phyloP scores from a whole-genome alignment of 805 yeast genomes.

The Lachancea lanzarotensis region DNA sequence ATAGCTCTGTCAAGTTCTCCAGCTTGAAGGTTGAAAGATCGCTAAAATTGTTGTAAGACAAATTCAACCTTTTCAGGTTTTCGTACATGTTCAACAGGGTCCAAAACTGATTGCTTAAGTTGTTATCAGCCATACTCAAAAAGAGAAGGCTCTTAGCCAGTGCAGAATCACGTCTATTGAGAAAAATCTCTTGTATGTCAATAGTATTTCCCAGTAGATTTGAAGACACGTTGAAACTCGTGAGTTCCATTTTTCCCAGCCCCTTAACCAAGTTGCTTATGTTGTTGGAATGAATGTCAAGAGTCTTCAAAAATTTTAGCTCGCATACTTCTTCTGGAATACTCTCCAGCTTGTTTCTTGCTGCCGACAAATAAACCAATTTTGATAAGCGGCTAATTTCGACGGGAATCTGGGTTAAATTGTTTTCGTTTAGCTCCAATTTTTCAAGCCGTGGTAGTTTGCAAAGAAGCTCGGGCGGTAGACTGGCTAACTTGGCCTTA shows the following conservation, averaged over 20 bases:
- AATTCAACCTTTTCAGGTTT: slow-evolving; percentile 56
- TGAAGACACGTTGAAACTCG: slow-evolving; percentile 62
- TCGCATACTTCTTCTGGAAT: slow-evolving; percentile 63
- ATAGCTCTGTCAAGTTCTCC: slow-evolving; percentile 53
- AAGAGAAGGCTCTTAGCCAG: slow-evolving; percentile 47
- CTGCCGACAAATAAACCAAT: slow-evolving; percentile 61
- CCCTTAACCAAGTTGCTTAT: slow-evolving; percentile 61
- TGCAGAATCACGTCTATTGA: slow-evolving; percentile 13
- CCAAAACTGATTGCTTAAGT: slow-evolving; percentile 70
- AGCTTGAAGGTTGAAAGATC: slow-evolving; percentile 78
- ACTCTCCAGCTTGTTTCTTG: slow-evolving; percentile 64
- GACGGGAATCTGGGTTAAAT: slow-evolving; percentile 66
- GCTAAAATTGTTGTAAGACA: slow-evolving; percentile 76
- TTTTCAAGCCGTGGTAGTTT: slow-evolving; percentile 63
- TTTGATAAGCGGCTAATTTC: slow-evolving; percentile 54
- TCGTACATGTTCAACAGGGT: slow-evolving; percentile 54
- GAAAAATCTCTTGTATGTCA: slow-evolving; percentile 43
- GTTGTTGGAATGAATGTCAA: slow-evolving; percentile 83
- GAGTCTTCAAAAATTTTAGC: slow-evolving; percentile 50
- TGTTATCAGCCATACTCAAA: slow-evolving; percentile 75
- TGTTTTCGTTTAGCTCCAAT: slow-evolving; percentile 73
- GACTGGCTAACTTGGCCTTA: slow-evolving; percentile 72
- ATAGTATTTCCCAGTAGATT: slow-evolving; percentile 47
- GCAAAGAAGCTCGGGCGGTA: slow-evolving; percentile 57
- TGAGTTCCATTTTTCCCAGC: slow-evolving; percentile 59